phyloP scores from a whole-genome alignment of 352 stramenopile genomes.

The Globisporangium irregulare region DNA sequence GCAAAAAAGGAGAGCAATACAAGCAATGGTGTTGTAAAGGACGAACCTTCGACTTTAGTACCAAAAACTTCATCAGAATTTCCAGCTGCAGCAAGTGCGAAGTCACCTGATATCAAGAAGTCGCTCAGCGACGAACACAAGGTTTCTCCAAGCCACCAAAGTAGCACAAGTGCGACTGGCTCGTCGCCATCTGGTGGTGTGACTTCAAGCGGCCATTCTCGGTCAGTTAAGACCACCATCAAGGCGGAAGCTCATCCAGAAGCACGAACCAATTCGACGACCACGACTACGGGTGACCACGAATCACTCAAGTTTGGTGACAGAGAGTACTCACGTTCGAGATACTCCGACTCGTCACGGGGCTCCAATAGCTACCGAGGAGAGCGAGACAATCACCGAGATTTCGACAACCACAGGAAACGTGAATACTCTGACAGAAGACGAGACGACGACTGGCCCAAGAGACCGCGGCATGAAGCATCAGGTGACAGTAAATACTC shows the following conservation, averaged over 20 bases:
- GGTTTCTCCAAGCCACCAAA: neutral
- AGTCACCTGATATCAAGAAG: neutral
- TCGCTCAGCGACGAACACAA: neutral
- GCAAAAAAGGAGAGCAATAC: neutral
- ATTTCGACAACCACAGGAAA: constrained; percentile 3
- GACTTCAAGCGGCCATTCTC: neutral
- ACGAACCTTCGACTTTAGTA: neutral
- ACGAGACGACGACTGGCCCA: constrained; percentile 2
- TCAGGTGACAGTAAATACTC: constrained; percentile 5
- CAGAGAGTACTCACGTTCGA: neutral
- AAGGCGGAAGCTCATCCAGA: neutral
- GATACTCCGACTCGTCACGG: constrained; percentile 4
- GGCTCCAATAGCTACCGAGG: neutral
- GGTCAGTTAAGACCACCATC: neutral
- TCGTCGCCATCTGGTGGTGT: neutral
- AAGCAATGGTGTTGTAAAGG: neutral
- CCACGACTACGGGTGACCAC: neutral
- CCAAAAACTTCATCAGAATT: neutral
- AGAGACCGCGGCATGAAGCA: constrained; percentile 10
- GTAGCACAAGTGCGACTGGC: neutral
- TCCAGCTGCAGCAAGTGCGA: neutral
- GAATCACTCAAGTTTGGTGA: neutral
- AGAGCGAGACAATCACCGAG: neutral
- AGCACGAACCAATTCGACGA: neutral
- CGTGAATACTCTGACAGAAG: constrained; percentile 7